Conservation (phyloP, 495 filamentous ascomycete species). For the Pseudotulostoma volvatum region DNA sequence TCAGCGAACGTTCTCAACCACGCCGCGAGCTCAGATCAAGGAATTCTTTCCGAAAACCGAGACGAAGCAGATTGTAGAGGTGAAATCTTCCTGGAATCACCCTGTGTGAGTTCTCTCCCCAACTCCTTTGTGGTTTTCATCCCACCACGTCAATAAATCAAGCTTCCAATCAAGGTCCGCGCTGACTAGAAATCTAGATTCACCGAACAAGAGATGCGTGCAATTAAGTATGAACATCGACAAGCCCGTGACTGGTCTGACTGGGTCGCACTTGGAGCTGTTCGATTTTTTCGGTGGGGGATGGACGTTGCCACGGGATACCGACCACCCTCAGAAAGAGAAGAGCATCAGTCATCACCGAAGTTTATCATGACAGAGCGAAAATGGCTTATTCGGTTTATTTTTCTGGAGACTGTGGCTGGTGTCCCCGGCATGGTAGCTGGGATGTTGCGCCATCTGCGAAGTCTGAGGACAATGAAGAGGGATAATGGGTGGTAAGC, state of each 20-base stretch:
- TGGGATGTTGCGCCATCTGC: constrained; percentile 79
- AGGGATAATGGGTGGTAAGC: constrained; percentile 81
- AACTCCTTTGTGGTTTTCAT: neutral
- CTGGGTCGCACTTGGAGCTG: constrained; percentile 41
- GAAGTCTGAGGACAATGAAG: constrained; percentile 67
- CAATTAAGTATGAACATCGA: constrained; percentile 50
- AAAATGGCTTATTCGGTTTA: constrained; percentile 68
- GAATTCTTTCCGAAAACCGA: constrained; percentile 26
- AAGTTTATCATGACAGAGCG: constrained; percentile 50
- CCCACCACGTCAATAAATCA: neutral
- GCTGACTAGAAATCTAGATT: constrained; percentile 24
- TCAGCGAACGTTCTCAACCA: constrained; percentile 13
- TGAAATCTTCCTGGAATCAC: constrained; percentile 24
- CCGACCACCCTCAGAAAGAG: constrained; percentile 39
- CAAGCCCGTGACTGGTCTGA: constrained; percentile 51
- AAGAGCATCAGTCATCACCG: constrained; percentile 16
- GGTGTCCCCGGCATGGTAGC: constrained; percentile 96
- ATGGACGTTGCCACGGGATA: constrained; percentile 60
- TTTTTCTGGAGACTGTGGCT: constrained; percentile 90
- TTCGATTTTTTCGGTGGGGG: constrained; percentile 47
- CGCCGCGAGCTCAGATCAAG: constrained; percentile 16
- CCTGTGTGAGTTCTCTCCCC: constrained; percentile 20
- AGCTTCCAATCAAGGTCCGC: constrained; percentile 1
- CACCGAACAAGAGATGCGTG: constrained; percentile 44
- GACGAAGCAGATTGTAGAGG: constrained; percentile 20